These are phyloP conservation scores for Vigna unguiculata DNA, from an alignment of 306 rosid species.

Conservation along the genomic window DNA sequence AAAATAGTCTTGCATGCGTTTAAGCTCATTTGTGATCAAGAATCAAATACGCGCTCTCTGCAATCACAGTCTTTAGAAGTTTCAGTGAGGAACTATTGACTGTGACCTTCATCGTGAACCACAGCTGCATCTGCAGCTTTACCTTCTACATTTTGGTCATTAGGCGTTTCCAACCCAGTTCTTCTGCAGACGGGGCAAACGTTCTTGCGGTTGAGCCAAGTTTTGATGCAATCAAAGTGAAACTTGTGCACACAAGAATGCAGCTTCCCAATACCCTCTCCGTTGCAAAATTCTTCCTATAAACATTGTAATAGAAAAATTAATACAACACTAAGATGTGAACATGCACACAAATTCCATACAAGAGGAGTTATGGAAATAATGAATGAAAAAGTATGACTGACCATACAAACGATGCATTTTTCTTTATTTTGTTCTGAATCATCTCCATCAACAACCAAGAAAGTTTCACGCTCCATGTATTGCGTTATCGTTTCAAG, in stretches of 20 bases:
- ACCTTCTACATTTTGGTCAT: background rate
- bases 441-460: no score
- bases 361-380: no score
- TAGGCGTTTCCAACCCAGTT: background rate
- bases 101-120: background rate
- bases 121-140: background rate
- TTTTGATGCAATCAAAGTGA: conserved; percentile 44
- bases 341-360: background rate
- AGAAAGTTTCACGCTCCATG: background rate
- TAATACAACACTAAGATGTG: background rate
- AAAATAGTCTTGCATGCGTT: background rate
- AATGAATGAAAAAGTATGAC: background rate
- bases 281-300: background rate
- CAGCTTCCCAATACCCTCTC: conserved; percentile 43
- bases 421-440: background rate
- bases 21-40: background rate
- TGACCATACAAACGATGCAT: background rate
- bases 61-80: background rate
- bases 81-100: background rate
- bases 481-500: background rate
- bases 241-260: conserved; percentile 46
- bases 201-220: conserved; percentile 50
- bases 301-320: background rate
- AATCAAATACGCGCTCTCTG: background rate
- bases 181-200: conserved; percentile 50